phyloP scores from a whole-genome alignment of 805 yeast species.

The Ogataea glucozyma region DNA sequence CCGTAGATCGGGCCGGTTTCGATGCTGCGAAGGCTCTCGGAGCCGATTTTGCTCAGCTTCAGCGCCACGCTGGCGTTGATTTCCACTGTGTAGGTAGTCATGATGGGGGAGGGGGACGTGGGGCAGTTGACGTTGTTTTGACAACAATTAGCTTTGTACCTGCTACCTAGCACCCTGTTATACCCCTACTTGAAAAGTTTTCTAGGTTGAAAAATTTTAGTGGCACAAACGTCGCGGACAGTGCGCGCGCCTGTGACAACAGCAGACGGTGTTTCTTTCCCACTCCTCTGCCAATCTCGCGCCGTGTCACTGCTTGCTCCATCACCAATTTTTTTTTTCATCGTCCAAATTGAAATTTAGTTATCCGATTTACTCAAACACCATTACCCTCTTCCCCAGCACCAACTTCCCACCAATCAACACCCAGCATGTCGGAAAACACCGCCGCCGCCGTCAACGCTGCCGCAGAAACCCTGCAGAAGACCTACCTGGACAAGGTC shows the following conservation, averaged over 20 bases:
- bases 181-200: neutral
- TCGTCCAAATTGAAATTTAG: constrained; percentile 1
- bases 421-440: constrained; percentile 37
- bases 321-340: neutral
- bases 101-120: neutral
- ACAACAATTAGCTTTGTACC: too few species aligned
- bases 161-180: too few species aligned
- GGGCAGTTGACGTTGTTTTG: too few species aligned
- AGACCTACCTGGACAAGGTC: constrained; percentile 85
- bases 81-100: constrained; percentile 34
- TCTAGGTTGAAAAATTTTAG: constrained; percentile 5
- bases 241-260: neutral
- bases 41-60: constrained; percentile 65
- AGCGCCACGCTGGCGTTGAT: constrained; percentile 55
- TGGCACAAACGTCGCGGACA: constrained; percentile 4
- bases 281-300: neutral
- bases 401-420: neutral
- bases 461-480: constrained; percentile 58
- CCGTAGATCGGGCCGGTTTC: constrained; percentile 76
- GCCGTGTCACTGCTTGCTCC: neutral
- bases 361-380: too few species aligned
- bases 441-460: constrained; percentile 2
- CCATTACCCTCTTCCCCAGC: neutral
- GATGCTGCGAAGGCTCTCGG: constrained; percentile 60
- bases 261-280: too few species aligned